Percentiles rank a stretch among this genome's conserved stretches.
phyloP scores from a whole-genome alignment of 177 flowering plant genomes.

The Telopea speciosissima region DNA sequence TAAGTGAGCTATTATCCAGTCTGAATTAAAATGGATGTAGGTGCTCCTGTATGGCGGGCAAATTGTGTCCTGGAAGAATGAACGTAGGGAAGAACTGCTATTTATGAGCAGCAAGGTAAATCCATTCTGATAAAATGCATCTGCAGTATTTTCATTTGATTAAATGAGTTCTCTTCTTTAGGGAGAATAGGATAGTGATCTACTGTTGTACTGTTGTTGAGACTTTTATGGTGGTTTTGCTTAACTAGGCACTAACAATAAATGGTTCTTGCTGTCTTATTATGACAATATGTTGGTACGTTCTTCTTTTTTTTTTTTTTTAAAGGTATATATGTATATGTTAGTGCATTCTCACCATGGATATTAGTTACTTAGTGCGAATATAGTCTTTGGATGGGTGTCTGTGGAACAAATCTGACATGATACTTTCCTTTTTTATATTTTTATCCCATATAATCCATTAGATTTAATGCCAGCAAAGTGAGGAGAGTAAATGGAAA shows the following conservation, averaged over 20 bases:
- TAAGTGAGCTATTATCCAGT: neutral
- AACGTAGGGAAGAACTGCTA: slow-evolving; percentile 65
- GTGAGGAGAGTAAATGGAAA: no score
- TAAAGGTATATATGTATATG: no score
- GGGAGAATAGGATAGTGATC: neutral
- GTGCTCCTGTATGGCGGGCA: slow-evolving; percentile 81
- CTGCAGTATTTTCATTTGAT: slow-evolving; percentile 1
- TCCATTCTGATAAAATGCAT: slow-evolving; percentile 1
- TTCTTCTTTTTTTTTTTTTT: no score
- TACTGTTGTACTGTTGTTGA: neutral
- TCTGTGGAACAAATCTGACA: no score
- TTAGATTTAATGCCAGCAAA: no score
- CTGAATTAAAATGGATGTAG: slow-evolving; percentile 29
- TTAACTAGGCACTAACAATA: neutral
- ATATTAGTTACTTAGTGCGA: no score
- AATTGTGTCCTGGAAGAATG: slow-evolving; percentile 84
- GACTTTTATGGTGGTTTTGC: neutral
- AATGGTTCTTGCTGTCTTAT: neutral
- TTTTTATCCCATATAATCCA: no score
- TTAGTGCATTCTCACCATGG: no score
- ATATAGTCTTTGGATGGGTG: no score
- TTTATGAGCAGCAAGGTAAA: slow-evolving; percentile 79
- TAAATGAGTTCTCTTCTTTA: neutral
- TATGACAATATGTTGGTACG: neutral
- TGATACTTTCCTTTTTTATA: no score